These are phyloP conservation scores for Ophiocordyceps robertsii DNA, from an alignment of 2,329 filamentous ascomycete genomes.

Conservation along the genomic window DNA sequence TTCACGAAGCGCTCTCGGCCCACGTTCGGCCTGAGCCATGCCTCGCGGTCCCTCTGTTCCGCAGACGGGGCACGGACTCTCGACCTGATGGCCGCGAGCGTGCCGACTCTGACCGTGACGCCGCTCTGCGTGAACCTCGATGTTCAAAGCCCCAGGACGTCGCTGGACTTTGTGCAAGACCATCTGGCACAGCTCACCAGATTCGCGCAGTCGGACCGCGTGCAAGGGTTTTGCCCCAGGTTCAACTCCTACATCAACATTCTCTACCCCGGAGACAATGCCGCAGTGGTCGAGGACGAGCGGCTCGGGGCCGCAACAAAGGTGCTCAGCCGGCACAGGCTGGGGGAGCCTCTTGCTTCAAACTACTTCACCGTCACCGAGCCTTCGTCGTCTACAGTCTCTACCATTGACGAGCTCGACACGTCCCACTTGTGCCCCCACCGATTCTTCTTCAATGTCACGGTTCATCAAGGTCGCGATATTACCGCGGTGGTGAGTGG, in stretches of 20 bases:
- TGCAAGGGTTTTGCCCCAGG: slow-evolving; percentile 1
- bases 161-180: slow-evolving; percentile 1
- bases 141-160: background rate
- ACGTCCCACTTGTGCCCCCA: background rate
- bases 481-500: slow-evolving; percentile 2
- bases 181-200: slow-evolving; percentile 5
- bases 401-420: slow-evolving; percentile 1
- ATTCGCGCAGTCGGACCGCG: slow-evolving; percentile 2
- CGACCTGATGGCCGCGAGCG: slow-evolving; percentile 1
- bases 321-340: background rate
- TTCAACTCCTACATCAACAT: slow-evolving; percentile 6
- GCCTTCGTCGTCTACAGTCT: background rate
- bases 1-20: slow-evolving; percentile 1
- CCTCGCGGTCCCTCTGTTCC: slow-evolving; percentile 3
- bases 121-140: slow-evolving; percentile 2
- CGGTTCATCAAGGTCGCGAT: slow-evolving; percentile 1
- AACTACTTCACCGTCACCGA: background rate
- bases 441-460: slow-evolving; percentile 2
- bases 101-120: slow-evolving; percentile 3
- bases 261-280: slow-evolving; percentile 1
- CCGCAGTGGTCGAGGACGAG: too few species aligned
- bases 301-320: background rate
- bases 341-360: background rate
- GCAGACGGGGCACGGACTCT: slow-evolving; percentile 2
- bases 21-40: slow-evolving; percentile 4